Evolutionary conservation across 352 stramenopile species (phyloP).

Genomic region (Phytophthora colocasiae): DNA sequence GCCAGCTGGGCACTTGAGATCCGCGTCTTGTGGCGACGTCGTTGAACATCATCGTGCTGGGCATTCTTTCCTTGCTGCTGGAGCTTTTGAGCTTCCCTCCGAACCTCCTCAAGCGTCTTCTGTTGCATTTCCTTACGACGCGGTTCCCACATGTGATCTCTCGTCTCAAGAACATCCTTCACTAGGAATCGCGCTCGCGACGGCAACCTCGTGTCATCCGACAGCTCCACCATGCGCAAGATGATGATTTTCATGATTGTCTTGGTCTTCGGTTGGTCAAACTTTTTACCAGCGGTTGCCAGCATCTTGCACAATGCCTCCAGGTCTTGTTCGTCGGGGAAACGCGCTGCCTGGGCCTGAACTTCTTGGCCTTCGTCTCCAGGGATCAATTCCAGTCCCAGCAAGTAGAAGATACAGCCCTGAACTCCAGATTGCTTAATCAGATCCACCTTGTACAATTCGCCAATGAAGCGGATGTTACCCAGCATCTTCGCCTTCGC

Average conservation of each 20-base stretch:
- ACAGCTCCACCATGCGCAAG: conserved; percentile 84
- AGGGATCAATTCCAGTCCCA: conserved; percentile 76
- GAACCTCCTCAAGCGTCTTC: conserved; percentile 87
- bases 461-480: conserved; percentile 90
- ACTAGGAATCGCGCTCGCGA: conserved; percentile 84
- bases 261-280: conserved; percentile 79
- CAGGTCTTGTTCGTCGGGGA: conserved; percentile 85
- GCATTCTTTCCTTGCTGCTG: conserved; percentile 89
- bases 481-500: conserved; percentile 83
- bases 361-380: conserved; percentile 49
- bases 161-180: conserved; percentile 86
- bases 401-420: conserved; percentile 81
- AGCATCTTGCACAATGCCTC: conserved; percentile 91
- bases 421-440: conserved; percentile 84
- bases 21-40: conserved; percentile 79
- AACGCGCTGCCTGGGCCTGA: conserved; percentile 72
- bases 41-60: conserved; percentile 81
- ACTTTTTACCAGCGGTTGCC: conserved; percentile 86
- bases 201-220: conserved; percentile 69
- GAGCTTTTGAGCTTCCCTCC: conserved; percentile 81
- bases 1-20: conserved; percentile 83
- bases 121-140: conserved; percentile 89
- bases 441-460: conserved; percentile 89
- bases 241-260: conserved; percentile 90
- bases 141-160: conserved; percentile 89